Conservation (phyloP, 1,139 yeast species). For the Insectozyma bohioensis region DNA sequence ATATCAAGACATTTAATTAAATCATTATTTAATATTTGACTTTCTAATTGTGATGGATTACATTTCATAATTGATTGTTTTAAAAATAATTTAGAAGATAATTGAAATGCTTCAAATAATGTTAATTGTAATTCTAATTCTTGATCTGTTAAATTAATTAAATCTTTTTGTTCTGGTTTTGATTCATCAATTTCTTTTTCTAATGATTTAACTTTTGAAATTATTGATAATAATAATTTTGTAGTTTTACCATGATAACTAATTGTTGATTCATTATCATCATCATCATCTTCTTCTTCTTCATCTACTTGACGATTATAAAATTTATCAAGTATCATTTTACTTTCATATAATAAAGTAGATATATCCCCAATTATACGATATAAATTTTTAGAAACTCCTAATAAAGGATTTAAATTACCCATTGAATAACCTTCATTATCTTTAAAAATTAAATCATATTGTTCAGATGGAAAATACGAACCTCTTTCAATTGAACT, state of each 20-base stretch:
- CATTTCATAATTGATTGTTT: slow-evolving; percentile 61
- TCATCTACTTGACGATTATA: slow-evolving; percentile 10
- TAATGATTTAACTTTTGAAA: slow-evolving; percentile 41
- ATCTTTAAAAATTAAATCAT: slow-evolving; percentile 53
- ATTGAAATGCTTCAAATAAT: slow-evolving; percentile 68
- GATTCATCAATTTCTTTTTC: slow-evolving; percentile 52
- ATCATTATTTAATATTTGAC: slow-evolving; percentile 58
- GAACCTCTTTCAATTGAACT: slow-evolving; percentile 57
- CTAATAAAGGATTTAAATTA: slow-evolving; percentile 65
- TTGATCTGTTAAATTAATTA: slow-evolving; percentile 46
- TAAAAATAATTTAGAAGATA: slow-evolving; percentile 67
- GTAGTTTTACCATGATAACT: slow-evolving; percentile 29
- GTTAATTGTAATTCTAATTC: slow-evolving; percentile 69
- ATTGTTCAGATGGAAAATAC: slow-evolving; percentile 55
- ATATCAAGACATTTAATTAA: slow-evolving; percentile 59
- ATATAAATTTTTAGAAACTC: slow-evolving; percentile 68
- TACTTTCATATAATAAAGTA: slow-evolving; percentile 55
- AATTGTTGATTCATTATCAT: slow-evolving; percentile 20
- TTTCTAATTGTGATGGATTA: slow-evolving; percentile 64
- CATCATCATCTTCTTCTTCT: slow-evolving; percentile 12
- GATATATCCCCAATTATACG: slow-evolving; percentile 68
- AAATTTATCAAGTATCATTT: slow-evolving; percentile 24
- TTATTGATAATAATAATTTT: slow-evolving; percentile 24
- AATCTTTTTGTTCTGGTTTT: slow-evolving; percentile 54
- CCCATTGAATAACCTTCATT: slow-evolving; percentile 33